Conservation (phyloP, 108 stramenopile genomes). For the Skeletonema grethae region DNA sequence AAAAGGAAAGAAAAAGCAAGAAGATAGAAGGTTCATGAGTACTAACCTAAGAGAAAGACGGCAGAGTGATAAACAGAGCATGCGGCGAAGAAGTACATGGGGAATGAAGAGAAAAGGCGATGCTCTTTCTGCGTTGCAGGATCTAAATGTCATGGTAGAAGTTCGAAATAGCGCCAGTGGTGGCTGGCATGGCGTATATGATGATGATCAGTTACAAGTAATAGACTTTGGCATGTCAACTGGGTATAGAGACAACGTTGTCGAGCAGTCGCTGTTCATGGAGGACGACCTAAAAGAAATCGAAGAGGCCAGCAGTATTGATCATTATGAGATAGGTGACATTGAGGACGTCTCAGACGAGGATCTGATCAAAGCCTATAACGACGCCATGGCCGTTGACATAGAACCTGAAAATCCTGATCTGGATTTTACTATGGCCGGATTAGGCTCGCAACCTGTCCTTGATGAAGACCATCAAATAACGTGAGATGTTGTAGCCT, state of each 20-base stretch:
- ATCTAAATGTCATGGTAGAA: constrained; percentile 32
- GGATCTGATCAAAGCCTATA: constrained; percentile 51
- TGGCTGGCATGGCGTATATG: constrained; percentile 40
- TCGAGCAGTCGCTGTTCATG: constrained; percentile 48
- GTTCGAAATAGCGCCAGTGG: constrained; percentile 41
- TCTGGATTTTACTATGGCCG: constrained; percentile 22
- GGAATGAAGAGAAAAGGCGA: not conserved
- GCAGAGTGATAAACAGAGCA: not conserved
- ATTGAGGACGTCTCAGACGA: constrained; percentile 43
- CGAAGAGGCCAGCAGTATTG: constrained; percentile 19
- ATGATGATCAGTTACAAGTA: constrained; percentile 29
- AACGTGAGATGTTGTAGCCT: not conserved
- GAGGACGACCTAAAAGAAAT: constrained; percentile 51
- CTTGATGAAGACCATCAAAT: constrained; percentile 14
- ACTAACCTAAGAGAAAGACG: constrained; percentile 18
- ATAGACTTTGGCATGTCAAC: constrained; percentile 40
- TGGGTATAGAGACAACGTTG: constrained; percentile 23
- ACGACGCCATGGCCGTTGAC: constrained; percentile 43
- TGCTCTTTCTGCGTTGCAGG: constrained; percentile 16
- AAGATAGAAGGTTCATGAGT: constrained; percentile 5
- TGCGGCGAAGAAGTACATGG: constrained; percentile 23
- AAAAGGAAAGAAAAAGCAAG: constrained; percentile 15
- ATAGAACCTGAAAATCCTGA: constrained; percentile 32
- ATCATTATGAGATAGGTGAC: constrained; percentile 41
- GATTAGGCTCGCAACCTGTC: constrained; percentile 9